A percentile compares a stretch with the other conserved stretches of the same genome.
Conservation (phyloP, 208 protist species). For the Trypanosoma brucei region DNA sequence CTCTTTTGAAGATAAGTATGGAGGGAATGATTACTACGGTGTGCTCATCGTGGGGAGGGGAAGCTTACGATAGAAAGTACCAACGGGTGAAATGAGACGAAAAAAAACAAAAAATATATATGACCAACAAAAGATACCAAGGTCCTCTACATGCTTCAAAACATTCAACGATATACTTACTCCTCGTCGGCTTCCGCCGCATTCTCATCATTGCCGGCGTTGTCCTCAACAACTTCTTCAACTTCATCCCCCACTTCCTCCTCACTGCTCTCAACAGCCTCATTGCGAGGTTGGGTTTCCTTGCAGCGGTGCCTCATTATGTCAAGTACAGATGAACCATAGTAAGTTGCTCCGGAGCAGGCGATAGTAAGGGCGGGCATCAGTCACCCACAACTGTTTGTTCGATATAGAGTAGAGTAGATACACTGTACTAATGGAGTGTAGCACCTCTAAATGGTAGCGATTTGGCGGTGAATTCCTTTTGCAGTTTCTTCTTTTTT, state of each 20-base stretch:
- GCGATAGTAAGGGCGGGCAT: conserved; percentile 78
- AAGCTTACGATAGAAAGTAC: too few species aligned
- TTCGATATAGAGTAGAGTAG: too few species aligned
- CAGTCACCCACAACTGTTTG: not conserved
- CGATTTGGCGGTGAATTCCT: too few species aligned
- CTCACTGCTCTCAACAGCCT: conserved; percentile 7
- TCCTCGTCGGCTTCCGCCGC: not conserved
- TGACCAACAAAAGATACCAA: not conserved
- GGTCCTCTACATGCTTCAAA: not conserved
- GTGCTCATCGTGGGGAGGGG: too few species aligned
- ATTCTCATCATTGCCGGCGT: conserved; percentile 4
- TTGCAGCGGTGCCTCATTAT: conserved; percentile 72
- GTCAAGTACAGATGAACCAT: conserved; percentile 44
- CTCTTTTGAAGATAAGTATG: too few species aligned
- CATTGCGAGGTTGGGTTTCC: conserved; percentile 56
- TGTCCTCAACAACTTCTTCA: conserved; percentile 1
- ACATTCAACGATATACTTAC: not conserved
- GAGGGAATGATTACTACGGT: too few species aligned
- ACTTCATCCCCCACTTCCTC: conserved; percentile 21
- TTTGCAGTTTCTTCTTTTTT: too few species aligned
- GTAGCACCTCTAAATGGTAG: too few species aligned
- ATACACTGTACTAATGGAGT: too few species aligned
- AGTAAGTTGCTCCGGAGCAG: conserved; percentile 67
- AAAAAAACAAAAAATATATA: conserved; percentile 5
- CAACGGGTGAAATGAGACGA: too few species aligned